Conservation (phyloP, 148 eudicot species). For the Diospyros kaki region DNA sequence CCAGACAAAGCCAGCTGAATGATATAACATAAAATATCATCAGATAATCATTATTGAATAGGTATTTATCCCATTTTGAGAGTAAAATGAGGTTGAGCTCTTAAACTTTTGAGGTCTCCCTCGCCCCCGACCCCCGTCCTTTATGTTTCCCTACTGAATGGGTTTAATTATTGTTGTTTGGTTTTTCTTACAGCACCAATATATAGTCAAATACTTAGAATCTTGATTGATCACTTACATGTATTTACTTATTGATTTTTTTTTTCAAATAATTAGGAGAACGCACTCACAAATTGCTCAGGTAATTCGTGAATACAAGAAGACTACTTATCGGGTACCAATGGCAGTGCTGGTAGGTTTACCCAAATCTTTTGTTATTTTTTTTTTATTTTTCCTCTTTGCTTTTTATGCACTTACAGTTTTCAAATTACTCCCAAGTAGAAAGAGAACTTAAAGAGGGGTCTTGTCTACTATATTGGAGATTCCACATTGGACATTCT, state of each 20-base stretch:
- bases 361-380: constrained; percentile 1
- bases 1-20: background rate
- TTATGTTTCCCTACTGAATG: too few relatives aligned
- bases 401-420: background rate
- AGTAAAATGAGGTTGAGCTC: constrained; percentile 1
- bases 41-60: background rate
- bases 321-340: constrained; percentile 84
- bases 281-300: constrained; percentile 91
- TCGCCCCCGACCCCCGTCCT: too few relatives aligned
- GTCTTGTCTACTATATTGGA: background rate
- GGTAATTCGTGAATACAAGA: constrained; percentile 85
- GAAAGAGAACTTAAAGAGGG: background rate
- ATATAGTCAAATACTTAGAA: background rate
- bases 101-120: background rate
- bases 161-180: background rate
- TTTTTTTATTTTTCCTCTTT: background rate
- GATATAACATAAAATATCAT: background rate
- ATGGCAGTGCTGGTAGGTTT: constrained; percentile 87
- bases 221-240: constrained; percentile 4
- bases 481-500: background rate
- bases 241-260: constrained; percentile 7
- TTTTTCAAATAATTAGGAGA: constrained; percentile 49
- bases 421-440: background rate
- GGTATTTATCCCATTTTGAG: background rate
- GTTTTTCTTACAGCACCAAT: background rate